Percentiles rank a stretch among this genome's conserved stretches.
These are phyloP conservation scores for Colletotrichum sp. DNA, from an alignment of 2,329 filamentous ascomycete genomes.

Conservation along the genomic window DNA sequence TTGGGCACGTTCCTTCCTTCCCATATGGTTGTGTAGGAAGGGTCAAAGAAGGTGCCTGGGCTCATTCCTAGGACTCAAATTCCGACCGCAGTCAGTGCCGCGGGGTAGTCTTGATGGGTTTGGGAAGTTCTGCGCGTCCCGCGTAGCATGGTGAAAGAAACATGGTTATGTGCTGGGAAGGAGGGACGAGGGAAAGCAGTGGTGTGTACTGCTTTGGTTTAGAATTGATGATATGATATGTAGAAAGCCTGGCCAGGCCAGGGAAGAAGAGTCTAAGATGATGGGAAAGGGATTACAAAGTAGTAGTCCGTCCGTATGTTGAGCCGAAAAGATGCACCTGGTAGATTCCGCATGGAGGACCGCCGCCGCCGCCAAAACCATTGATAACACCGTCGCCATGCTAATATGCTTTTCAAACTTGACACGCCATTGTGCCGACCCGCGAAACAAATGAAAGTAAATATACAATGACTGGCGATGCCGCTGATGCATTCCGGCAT, in stretches of 20 bases:
- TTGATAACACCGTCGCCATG: conserved; percentile 19
- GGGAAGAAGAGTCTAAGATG: neutral
- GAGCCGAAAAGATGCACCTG: conserved; percentile 8
- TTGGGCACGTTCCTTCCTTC: conserved; percentile 1
- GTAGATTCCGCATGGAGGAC: neutral
- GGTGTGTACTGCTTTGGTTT: neutral
- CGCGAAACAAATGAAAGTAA: neutral
- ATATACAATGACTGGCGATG: conserved; percentile 6
- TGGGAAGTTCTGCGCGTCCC: neutral
- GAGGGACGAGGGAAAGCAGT: neutral
- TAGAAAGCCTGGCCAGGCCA: neutral
- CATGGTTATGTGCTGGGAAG: neutral
- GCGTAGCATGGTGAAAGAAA: neutral
- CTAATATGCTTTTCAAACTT: neutral
- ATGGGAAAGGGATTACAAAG: conserved; percentile 2
- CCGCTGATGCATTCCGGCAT: neutral
- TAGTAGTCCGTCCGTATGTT: neutral
- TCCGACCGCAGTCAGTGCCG: neutral
- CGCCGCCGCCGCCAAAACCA: neutral
- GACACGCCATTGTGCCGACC: neutral
- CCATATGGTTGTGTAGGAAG: neutral
- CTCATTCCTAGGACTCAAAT: neutral
- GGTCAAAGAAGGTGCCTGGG: conserved; percentile 1
- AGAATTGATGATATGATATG: neutral
- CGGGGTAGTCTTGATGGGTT: too few relatives aligned